phyloP scores from a whole-genome alignment of 2,329 filamentous ascomycete species.

The Thyridium curvatum region DNA sequence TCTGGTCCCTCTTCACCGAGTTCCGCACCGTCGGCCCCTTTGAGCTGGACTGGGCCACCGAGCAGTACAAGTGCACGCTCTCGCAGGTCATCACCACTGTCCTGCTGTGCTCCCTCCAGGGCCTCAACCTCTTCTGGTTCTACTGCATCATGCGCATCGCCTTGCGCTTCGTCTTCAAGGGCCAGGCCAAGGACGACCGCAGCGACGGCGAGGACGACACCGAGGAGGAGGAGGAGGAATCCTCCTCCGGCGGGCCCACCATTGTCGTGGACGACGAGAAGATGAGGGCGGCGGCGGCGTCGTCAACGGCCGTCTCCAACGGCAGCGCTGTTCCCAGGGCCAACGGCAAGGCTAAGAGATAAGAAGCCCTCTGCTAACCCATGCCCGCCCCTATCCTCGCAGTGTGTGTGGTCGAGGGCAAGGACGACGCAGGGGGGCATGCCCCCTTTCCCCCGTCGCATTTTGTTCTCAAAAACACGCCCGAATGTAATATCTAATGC shows the following conservation, averaged over 20 bases:
- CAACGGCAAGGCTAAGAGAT: constrained; percentile 15
- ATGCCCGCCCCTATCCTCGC: no score
- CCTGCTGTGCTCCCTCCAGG: constrained; percentile 63
- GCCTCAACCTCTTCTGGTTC: constrained; percentile 76
- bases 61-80: constrained; percentile 72
- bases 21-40: constrained; percentile 70
- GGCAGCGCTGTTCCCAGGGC: constrained; percentile 9
- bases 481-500: no score
- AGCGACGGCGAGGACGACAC: constrained; percentile 64
- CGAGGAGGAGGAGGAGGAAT: constrained; percentile 34
- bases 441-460: background rate
- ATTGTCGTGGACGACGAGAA: constrained; percentile 3
- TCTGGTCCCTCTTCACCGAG: constrained; percentile 69
- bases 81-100: constrained; percentile 60
- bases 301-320: background rate
- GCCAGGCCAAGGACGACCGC: constrained; percentile 61
- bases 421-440: no score
- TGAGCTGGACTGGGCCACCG: constrained; percentile 67
- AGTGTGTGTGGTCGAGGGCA: no score
- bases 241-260: no score
- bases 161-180: constrained; percentile 59
- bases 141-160: constrained; percentile 71
- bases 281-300: background rate
- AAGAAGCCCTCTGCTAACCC: no score
- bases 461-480: background rate